Evolutionary conservation across 2,329 filamentous ascomycete species (phyloP).

Genomic region (Colletotrichum ledebouriae): DNA sequence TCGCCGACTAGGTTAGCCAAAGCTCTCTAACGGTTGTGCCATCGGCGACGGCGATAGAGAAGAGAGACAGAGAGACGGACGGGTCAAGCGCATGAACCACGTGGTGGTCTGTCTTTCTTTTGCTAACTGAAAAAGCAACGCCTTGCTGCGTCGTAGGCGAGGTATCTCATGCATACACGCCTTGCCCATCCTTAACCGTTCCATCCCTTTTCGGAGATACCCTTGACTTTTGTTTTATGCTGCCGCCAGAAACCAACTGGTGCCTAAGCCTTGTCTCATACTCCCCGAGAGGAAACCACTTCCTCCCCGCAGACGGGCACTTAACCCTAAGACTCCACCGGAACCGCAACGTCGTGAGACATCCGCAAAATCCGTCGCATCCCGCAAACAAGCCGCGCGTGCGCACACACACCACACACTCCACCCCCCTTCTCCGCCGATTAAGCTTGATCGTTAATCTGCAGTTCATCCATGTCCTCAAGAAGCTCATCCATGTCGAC

Average conservation of each 20-base stretch:
- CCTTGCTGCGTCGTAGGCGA: constrained; percentile 24
- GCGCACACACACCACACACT: neutral
- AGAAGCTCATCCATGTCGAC: constrained; percentile 86
- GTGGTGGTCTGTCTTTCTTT: constrained; percentile 19
- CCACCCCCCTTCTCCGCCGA: neutral
- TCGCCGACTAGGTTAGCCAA: constrained; percentile 12
- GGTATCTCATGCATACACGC: constrained; percentile 42
- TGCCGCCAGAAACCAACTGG: constrained; percentile 20
- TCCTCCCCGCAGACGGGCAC: constrained; percentile 33
- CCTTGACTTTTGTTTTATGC: constrained; percentile 8
- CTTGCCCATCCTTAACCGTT: constrained; percentile 37
- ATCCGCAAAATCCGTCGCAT: constrained; percentile 10
- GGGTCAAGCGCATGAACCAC: constrained; percentile 25
- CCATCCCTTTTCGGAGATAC: constrained; percentile 29
- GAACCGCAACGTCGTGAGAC: constrained; percentile 13
- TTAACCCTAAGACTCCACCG: constrained; percentile 28
- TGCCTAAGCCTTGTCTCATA: neutral
- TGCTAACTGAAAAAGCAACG: constrained; percentile 19
- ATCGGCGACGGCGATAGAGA: constrained; percentile 18
- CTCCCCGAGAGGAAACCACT: neutral
- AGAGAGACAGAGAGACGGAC: neutral
- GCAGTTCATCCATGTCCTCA: constrained; percentile 93
- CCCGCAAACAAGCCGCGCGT: neutral
- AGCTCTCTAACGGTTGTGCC: neutral
- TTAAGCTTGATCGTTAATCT: constrained; percentile 67